Evolutionary conservation across 768 basidiomycete genomes (phyloP).

Genomic region (Boletus subparvulus): DNA sequence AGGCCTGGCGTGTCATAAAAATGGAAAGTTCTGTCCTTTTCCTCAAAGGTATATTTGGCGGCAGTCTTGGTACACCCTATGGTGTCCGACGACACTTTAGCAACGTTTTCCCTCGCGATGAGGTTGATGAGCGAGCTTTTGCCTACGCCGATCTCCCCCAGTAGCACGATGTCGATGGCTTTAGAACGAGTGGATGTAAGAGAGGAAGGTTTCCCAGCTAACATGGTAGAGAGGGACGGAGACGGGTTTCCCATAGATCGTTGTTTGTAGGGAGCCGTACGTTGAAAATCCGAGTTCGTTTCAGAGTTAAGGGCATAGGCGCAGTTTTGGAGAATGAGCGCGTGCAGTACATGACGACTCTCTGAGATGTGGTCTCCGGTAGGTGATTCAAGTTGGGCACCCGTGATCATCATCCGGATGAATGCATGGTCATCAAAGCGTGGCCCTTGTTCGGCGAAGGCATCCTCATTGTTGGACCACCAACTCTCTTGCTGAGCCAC

Average conservation of each 20-base stretch:
- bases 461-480: constrained; percentile 15
- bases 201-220: constrained; percentile 6
- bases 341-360: constrained; percentile 13
- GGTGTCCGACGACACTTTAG: constrained; percentile 32
- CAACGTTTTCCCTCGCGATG: constrained; percentile 27
- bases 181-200: neutral
- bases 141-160: constrained; percentile 35
- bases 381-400: neutral
- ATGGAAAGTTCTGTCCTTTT: constrained; percentile 20
- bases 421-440: constrained; percentile 19
- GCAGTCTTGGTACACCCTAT: constrained; percentile 35
- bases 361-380: constrained; percentile 4
- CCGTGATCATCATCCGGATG: constrained; percentile 6
- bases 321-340: constrained; percentile 13
- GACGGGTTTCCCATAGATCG: constrained; percentile 9
- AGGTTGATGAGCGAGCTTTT: constrained; percentile 48
- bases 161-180: constrained; percentile 33
- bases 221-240: constrained; percentile 10
- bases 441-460: constrained; percentile 7
- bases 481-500: constrained; percentile 13
- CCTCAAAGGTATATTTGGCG: constrained; percentile 24
- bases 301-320: neutral
- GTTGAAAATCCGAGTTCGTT: neutral
- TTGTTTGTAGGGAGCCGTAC: constrained; percentile 8
- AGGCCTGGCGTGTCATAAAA: constrained; percentile 37